Evolutionary conservation across 2,329 filamentous ascomycete species (phyloP), one percentile per base, ranked within the genome.

Genomic region (Arachnomyces sp.): DNA sequence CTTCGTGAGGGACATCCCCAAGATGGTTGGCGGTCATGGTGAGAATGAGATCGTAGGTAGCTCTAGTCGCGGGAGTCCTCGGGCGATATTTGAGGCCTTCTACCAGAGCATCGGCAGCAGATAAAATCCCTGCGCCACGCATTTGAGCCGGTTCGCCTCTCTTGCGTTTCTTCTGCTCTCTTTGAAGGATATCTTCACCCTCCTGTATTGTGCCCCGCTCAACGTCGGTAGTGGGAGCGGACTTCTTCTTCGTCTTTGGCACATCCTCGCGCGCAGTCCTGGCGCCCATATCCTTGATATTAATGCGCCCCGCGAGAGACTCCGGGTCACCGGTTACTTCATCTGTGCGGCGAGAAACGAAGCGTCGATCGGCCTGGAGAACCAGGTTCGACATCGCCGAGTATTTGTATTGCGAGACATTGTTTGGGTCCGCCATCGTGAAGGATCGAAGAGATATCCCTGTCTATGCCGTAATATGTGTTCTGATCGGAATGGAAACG

Each of bases 371-470:
- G 72, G 88, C 89, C 85, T 98, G 92, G 79, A 98, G 86, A 62
- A 98, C 92, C 87, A 98, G 84, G 80, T 98, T 98, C 72, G 92
- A 98, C 92, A 98, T 96, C 66, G 86, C 88, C 80, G 88, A 88
- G 78, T 95, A 95, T 69, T 95, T 95, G 78, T 94, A 95, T 69
- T 95, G 89, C 67, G 87, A 89, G 58, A 94, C 85, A 83, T 92
- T 71, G 57, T 76, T 73, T 49, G 71, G 67, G 56, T 74, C 84
- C 65, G 84, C 75, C 86, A 90, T 89, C 39, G 63, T 72, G 60
- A 40, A 30, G 28, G 31, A 25, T 9, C 9, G 21, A 9, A 25
- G 5, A 9, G 21, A 5, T 5, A 9, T 25, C 5, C 9, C 21
- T 25, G 21, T 25, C 21, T 25, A 25, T 25, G 9, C 5, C 9